These are phyloP conservation scores for Globisporangium canariense DNA, from an alignment of 352 stramenopile genomes.

Conservation along the genomic window DNA sequence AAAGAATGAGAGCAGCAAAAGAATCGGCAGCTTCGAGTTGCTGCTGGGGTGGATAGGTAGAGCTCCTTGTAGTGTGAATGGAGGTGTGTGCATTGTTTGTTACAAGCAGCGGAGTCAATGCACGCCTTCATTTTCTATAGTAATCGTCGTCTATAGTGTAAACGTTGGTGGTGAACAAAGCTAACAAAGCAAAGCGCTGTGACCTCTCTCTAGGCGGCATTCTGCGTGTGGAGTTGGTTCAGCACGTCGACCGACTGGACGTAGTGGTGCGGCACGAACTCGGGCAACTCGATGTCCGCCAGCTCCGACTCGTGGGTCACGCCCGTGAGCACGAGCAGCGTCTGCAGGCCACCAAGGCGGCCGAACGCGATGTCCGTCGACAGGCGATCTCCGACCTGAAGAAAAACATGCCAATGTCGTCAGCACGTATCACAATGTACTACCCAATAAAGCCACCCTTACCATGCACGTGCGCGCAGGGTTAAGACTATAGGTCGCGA, in stretches of 20 bases:
- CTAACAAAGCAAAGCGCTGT: background rate
- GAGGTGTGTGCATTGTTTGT: too few species aligned
- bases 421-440: background rate
- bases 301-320: slow-evolving; percentile 65
- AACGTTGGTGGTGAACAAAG: background rate
- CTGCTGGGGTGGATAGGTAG: too few species aligned
- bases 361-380: slow-evolving; percentile 86
- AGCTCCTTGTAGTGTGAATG: too few species aligned
- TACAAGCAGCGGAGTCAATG: too few species aligned
- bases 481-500: slow-evolving; percentile 67
- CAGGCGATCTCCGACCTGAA: slow-evolving; percentile 74
- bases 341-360: slow-evolving; percentile 61
- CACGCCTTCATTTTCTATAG: too few species aligned
- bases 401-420: background rate
- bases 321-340: slow-evolving; percentile 72
- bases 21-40: too few species aligned
- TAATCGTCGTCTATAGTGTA: background rate
- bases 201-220: slow-evolving; percentile 21
- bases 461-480: slow-evolving; percentile 81
- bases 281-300: slow-evolving; percentile 36
- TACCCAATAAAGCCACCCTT: background rate
- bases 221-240: slow-evolving; percentile 58
- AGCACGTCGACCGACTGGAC: slow-evolving; percentile 70
- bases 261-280: slow-evolving; percentile 63
- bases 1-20: too few species aligned